Evolutionary conservation across 2,329 filamentous ascomycete genomes (phyloP), one percentile per base, ranked within the genome.

Genomic region (Fusarium verticillioides): DNA sequence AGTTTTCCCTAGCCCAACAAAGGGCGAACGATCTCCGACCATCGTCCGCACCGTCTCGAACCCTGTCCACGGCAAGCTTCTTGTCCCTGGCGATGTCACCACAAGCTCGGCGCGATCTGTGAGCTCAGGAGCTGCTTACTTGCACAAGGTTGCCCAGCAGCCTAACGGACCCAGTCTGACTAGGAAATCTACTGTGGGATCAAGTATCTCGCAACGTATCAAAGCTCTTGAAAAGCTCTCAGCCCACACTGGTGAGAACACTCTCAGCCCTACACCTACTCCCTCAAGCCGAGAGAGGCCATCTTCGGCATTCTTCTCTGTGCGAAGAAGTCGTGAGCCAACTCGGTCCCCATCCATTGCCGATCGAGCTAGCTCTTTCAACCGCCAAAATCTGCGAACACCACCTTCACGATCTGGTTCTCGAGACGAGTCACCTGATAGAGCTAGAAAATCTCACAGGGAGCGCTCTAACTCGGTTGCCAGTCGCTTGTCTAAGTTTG

Each of bases 161-260:
- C 82, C 85, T 36, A 81, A 79, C 49, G 82, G 82, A 19, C 80
- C 88, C 19, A 87, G 87, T 58, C 79, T 92, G 56, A 84, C 87
- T 52, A 81, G 80, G 63, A 97, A 95, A 80, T 87, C 92, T 73
- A 96, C 94, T 77, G 89, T 98, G 30, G 95, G 94, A 12, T 95
- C 93, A 13, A 95, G 94, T 75, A 98, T 99, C 69, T 97, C 96
- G 7, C 94, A 96, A 81, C 92, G 96, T 46, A 98, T 98, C 81
- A 97, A 97, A 82, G 95, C 95, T 11, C 86, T 99, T 60, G 94
- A 97, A 79, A 95, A 94, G 81, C 87, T 96, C 74, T 87, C 91
- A 66, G 83, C 87, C 15, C 71, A 79, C 63, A 70, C 75, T 15
- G 77, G 69, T 9, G 82, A 82, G 42, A 58, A 26, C 30, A 65